Base-by-base conservation (phyloP, 148 eudicot species). In the Vaccinium vitisidaea region DNA sequence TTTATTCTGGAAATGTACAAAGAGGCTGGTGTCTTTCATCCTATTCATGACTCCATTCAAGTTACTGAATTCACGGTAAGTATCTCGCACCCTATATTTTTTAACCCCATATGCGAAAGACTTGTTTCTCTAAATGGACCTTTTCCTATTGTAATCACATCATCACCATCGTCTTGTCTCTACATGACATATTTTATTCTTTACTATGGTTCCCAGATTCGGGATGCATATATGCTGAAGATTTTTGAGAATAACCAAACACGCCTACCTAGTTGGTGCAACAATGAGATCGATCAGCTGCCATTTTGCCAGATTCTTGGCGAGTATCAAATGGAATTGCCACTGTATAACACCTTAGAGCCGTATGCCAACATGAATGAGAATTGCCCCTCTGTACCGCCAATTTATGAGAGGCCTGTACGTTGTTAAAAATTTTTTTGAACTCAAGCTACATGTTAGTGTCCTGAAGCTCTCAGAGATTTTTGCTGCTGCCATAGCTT, bases 241-340 rank as follows among this genome's bases (percentile, higher is more conserved):
- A 88, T 97, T 49, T 97, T 89, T 61, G 98, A 97, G 91, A 88
- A 90, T 55, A 95, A 97, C 82, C 79, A 56, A 79, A 97, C 98
- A 70, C 93, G 93, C 2, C 88, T 97, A 75, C 98, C 99, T 27
- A 85, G 83, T 63, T 97, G 99, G 99, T 97, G 99, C 82, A 90
- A 92, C 89, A 91, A 92, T 6, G 95, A 88, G 83, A 80, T 88
- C 4, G 95, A 93, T 54, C 55, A 85, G 81, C 84, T 90, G 43
- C 96, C 94, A 1, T 95, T 95, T 84, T 97, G 99, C 92, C 99
- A 97, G 91, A 95, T 97, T 77, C 93, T 97, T 18, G 99, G 99
- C 1, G 94, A 94, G 85, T 97, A 97, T 87, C 91, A 87, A 52
- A 95, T 97, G 99, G 99, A 97, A 71, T 89, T 97, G 88, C 99